These are phyloP conservation scores for Globisporangium nunn DNA, from an alignment of 352 stramenopile genomes.

Conservation along the genomic window DNA sequence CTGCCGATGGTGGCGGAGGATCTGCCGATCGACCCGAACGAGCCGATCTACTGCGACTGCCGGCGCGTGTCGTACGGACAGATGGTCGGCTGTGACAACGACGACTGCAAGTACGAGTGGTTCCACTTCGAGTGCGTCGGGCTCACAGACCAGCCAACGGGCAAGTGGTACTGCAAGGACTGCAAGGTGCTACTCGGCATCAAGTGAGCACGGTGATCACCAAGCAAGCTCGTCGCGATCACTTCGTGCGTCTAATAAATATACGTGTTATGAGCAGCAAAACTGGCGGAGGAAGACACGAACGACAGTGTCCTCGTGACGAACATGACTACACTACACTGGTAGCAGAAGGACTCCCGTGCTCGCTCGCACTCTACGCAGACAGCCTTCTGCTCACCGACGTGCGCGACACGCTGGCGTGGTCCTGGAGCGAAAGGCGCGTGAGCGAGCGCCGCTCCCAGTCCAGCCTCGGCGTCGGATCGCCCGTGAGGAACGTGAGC, in stretches of 20 bases:
- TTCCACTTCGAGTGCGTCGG: constrained; percentile 89
- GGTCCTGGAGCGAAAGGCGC: constrained; percentile 12
- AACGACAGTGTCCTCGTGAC: too few species aligned
- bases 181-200: constrained; percentile 65
- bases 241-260: not conserved
- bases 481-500: constrained; percentile 24
- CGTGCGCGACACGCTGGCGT: not conserved
- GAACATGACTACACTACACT: too few species aligned
- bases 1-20: constrained; percentile 60
- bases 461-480: constrained; percentile 11
- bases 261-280: not conserved
- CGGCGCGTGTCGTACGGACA: constrained; percentile 85
- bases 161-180: constrained; percentile 82
- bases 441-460: constrained; percentile 8
- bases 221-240: not conserved
- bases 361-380: not conserved
- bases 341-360: too few species aligned
- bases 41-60: constrained; percentile 85
- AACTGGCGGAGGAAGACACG: too few species aligned
- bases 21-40: constrained; percentile 81
- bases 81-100: constrained; percentile 91
- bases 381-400: constrained; percentile 2
- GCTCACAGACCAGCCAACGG: constrained; percentile 72
- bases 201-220: constrained; percentile 25
- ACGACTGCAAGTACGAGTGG: constrained; percentile 91